Percentiles rank a stretch among this genome's conserved stretches.
Conservation (phyloP, 2,329 filamentous ascomycete genomes). For the Nothophoma quercina region DNA sequence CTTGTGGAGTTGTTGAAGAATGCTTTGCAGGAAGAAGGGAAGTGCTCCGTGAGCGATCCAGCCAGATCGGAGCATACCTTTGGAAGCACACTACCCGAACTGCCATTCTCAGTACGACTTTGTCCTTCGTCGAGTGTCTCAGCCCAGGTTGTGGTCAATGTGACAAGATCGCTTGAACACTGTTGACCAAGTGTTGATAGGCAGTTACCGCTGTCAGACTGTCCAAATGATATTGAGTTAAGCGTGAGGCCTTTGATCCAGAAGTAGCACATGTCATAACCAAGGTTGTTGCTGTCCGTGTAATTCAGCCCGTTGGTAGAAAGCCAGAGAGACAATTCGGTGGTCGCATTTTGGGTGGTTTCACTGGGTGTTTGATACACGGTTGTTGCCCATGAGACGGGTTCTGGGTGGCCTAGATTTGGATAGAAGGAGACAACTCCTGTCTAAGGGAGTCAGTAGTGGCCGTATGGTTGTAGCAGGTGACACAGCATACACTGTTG, state of each 20-base stretch:
- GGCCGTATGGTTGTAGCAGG: background rate
- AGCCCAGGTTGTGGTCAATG: background rate
- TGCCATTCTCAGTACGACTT: background rate
- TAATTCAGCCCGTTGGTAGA: background rate
- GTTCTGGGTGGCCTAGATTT: background rate
- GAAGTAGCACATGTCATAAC: background rate
- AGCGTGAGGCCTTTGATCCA: background rate
- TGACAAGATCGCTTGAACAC: background rate
- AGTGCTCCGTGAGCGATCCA: background rate
- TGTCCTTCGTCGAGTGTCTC: background rate
- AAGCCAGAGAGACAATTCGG: background rate
- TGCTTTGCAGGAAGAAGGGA: background rate
- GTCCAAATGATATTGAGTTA: background rate
- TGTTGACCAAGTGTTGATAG: background rate
- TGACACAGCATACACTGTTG: background rate
- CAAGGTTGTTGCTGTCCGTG: background rate
- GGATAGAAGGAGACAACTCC: background rate
- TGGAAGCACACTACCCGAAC: background rate
- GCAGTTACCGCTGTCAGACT: conserved; percentile 1
- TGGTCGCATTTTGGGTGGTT: background rate
- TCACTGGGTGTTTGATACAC: background rate
- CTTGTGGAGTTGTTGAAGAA: background rate
- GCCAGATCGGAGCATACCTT: background rate
- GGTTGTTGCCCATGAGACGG: background rate
- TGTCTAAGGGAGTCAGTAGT: background rate